Evolutionary conservation across 768 basidiomycete species (phyloP), one percentile per base, ranked within the genome.

Genomic region (Galerina sulciceps): DNA sequence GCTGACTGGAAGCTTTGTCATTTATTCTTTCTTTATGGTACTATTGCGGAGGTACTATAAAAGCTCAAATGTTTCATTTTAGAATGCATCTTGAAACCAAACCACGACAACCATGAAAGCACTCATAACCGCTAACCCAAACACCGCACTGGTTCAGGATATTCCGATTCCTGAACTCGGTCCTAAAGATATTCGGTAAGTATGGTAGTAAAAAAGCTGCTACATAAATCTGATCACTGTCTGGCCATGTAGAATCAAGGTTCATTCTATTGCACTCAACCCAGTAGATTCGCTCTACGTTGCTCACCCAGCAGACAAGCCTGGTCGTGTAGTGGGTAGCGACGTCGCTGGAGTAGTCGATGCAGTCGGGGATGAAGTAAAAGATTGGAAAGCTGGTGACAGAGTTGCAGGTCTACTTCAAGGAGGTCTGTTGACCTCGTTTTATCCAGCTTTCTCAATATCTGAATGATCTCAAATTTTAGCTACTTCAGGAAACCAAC

Each of bases 301-400:
- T 42, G 65, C 63, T 20, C 57, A 68, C 40, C 70, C 67, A 31
- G 59, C 60, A 4, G 69, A 66, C 26, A 58, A 65, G 41, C 69
- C 69, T 15, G 74, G 74, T 36, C 70, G 70, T 15, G 67, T 74
- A 11, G 67, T 76, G 1, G 76, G 75, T 6, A 73, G 69, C 34
- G 76, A 78, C 53, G 62, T 76, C 36, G 70, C 76, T 18, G 76
- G 75, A 15, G 66, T 60, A 0, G 59, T 78, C 6, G 71, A 76
- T 20, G 65, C 63, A 26, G 31, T 73, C 42, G 76, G 75, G 9
- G 61, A 65, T 14, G 63, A 49, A 15, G 75, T 75, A 1, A 65
- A 52, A 0, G 54, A 55, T 3, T 76, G 72, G 69, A 61, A 66
- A 23, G 59, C 72, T 22, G 75, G 75, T 2, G 76, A 75, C 59